Percentiles rank a stretch among this genome's conserved stretches.
These are phyloP conservation scores for Fusarium annulatum DNA, from an alignment of 2,329 filamentous ascomycete genomes.

Conservation along the genomic window DNA sequence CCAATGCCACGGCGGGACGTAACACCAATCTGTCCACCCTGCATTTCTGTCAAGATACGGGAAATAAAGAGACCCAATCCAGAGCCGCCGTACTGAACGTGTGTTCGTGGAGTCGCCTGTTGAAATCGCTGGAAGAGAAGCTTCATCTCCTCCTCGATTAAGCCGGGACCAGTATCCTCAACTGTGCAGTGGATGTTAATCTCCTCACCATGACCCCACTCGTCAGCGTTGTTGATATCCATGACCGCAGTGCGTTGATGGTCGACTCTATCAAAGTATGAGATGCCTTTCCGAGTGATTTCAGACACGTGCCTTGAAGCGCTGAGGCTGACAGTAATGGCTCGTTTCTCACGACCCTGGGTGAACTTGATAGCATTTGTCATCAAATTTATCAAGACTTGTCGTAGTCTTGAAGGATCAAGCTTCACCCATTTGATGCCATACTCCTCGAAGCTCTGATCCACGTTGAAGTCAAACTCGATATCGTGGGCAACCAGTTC, in stretches of 20 bases:
- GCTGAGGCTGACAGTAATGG: conserved; percentile 73
- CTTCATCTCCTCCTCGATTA: conserved; percentile 73
- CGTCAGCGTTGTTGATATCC: conserved; percentile 63
- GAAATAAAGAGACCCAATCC: conserved; percentile 81
- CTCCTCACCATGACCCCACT: conserved; percentile 78
- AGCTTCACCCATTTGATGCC: conserved; percentile 77
- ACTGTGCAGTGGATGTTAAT: conserved; percentile 80
- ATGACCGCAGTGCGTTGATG: conserved; percentile 49
- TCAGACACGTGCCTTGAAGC: conserved; percentile 66
- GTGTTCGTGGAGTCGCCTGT: conserved; percentile 74
- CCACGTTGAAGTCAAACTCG: conserved; percentile 74
- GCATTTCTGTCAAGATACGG: conserved; percentile 78
- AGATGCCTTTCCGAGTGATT: conserved; percentile 53
- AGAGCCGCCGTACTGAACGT: conserved; percentile 78
- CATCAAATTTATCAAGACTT: conserved; percentile 81
- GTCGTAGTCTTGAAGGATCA: conserved; percentile 78
- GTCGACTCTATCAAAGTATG: conserved; percentile 61
- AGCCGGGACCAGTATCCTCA: conserved; percentile 75
- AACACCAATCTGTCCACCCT: conserved; percentile 82
- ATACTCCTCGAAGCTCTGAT: conserved; percentile 73
- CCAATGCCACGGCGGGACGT: conserved; percentile 73
- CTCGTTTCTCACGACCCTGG: conserved; percentile 66
- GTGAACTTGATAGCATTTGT: conserved; percentile 75
- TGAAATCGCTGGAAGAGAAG: conserved; percentile 76
- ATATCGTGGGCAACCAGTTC: conserved; percentile 80